These are phyloP conservation scores for Colletotrichum higginsianum DNA, from an alignment of 2,329 filamentous ascomycete genomes.

Conservation along the genomic window DNA sequence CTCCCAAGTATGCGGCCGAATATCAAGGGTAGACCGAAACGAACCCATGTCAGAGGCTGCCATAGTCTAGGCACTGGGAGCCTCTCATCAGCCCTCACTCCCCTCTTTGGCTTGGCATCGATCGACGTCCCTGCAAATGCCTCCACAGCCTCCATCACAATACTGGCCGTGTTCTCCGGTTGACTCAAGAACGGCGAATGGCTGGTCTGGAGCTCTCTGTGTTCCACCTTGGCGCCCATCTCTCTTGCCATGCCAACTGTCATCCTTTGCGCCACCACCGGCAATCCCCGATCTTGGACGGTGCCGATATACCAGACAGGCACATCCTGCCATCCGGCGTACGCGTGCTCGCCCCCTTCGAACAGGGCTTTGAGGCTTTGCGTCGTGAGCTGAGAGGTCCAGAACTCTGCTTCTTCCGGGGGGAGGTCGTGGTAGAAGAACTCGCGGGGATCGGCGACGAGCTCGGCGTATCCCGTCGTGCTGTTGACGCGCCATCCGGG, in stretches of 20 bases:
- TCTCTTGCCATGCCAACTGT: slow-evolving; percentile 56
- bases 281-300: slow-evolving; percentile 57
- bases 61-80: background rate
- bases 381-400: slow-evolving; percentile 56
- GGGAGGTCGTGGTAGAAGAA: slow-evolving; percentile 67
- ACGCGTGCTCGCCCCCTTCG: slow-evolving; percentile 59
- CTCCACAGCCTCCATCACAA: background rate
- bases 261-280: slow-evolving; percentile 56
- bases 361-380: slow-evolving; percentile 62
- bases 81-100: background rate
- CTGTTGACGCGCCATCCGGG: slow-evolving; percentile 58
- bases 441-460: slow-evolving; percentile 55
- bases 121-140: background rate
- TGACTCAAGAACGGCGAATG: slow-evolving; percentile 66
- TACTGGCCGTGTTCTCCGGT: slow-evolving; percentile 55
- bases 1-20: background rate
- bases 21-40: background rate
- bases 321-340: slow-evolving; percentile 64
- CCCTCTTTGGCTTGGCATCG: background rate
- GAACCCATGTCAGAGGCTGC: background rate
- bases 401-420: slow-evolving; percentile 57
- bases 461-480: slow-evolving; percentile 57
- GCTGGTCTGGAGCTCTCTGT: slow-evolving; percentile 59
- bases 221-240: slow-evolving; percentile 53
- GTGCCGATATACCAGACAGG: slow-evolving; percentile 63